Evolutionary conservation across 176 grass and related monocot genomes (phyloP), one percentile per base, ranked within the genome.

Genomic region (Leersia perrieri): DNA sequence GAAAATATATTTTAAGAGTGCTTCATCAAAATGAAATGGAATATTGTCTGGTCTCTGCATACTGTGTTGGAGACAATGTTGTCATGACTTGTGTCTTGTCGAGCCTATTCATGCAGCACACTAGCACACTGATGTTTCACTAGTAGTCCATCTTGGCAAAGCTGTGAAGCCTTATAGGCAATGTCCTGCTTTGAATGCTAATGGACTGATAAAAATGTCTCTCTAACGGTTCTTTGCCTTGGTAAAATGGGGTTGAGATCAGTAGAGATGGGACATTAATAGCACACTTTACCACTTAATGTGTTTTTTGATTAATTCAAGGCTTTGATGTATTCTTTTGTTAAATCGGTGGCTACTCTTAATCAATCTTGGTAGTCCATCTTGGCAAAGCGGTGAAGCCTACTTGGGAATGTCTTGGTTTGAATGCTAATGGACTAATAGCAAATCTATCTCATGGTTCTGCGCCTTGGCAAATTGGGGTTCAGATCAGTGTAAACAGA

Each of bases 101-200:
- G 34, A 27, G 15, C 0, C 16, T 0, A 9, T 11, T 33, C 47
- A 3, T 5, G 26, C 27, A 34, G 6, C 1, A 9, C 8, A 27
- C 15, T 67, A 34, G 6, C 1, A 9, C 8, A 27, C 15, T 67
- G 34, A 10, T 53, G 5, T 38, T 74, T 1, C 8, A 25, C 7
- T 11, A 58, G n/a, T 44, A 86, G 86, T 89, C 91, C 84, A 92
- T 92, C 87, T 89, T 92, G 87, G 81, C 84, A 90, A 87, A 89
- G 84, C 68, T 33, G 77, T 35, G 77, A 65, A 71, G 66, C 76
- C 66, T 61, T 32, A 3, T 27, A 13, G 68, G 73, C 68, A 74
- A 82, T 90, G 81, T 66, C 79, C 76, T 83, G 75, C 79, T 92
- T 92, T 89, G 91, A 92, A 92, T 92, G 91, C 87, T 89, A 92